Conservation (phyloP, 768 basidiomycete species). For the Lanmaoa pseudosensibilis region DNA sequence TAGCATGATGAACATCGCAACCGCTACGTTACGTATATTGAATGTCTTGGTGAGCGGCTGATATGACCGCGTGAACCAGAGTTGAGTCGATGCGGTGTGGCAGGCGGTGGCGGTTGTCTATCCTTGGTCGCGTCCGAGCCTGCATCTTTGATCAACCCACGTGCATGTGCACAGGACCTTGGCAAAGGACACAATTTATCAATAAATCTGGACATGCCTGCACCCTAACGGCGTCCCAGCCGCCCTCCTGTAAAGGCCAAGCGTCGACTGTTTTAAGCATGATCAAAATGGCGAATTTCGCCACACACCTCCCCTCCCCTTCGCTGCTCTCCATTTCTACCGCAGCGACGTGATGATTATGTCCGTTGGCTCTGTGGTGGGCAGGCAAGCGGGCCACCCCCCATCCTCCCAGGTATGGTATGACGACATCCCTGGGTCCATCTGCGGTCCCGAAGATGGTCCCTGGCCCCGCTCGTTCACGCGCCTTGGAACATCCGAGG, state of each 20-base stretch:
- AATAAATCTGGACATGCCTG: constrained; percentile 23
- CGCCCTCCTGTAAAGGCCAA: constrained; percentile 25
- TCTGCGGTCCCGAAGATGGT: constrained; percentile 63
- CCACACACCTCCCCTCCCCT: constrained; percentile 3
- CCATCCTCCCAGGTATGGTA: constrained; percentile 46
- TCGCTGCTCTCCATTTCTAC: not conserved
- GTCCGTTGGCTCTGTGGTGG: constrained; percentile 17
- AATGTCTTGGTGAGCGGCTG: constrained; percentile 2
- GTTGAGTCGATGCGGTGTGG: constrained; percentile 1
- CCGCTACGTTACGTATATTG: constrained; percentile 14
- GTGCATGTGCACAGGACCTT: constrained; percentile 26
- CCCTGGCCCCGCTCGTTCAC: constrained; percentile 64
- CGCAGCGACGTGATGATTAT: constrained; percentile 15
- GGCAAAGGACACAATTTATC: constrained; percentile 16
- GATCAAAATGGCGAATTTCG: constrained; percentile 1
- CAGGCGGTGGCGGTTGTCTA: constrained; percentile 15
- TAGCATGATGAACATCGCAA: constrained; percentile 16
- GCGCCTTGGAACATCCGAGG: constrained; percentile 47
- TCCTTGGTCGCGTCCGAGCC: constrained; percentile 11
- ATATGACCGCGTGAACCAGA: constrained; percentile 32
- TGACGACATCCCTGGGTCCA: constrained; percentile 61
- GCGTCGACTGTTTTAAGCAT: constrained; percentile 33
- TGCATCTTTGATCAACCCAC: constrained; percentile 19
- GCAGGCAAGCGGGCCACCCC: constrained; percentile 11
- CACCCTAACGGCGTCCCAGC: constrained; percentile 21